These are phyloP conservation scores for Pedinophyceae sp. DNA, from an alignment of 139 green algal species.

Conservation along the genomic window DNA sequence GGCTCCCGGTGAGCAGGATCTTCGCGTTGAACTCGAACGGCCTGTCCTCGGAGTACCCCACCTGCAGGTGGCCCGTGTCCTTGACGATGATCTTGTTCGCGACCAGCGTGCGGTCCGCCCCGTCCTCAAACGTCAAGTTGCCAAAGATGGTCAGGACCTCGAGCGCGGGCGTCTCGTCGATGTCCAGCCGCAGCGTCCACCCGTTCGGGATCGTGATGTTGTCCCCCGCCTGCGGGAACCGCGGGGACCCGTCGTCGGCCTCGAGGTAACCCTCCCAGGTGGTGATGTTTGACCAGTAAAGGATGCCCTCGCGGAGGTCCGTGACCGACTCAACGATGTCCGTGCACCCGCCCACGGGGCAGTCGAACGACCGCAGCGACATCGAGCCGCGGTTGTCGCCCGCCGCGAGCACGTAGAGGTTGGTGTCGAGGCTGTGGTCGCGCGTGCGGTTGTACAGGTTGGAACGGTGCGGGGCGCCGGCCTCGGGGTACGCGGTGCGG, in stretches of 20 bases:
- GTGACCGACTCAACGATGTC: no score
- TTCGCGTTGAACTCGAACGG: background rate
- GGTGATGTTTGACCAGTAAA: no score
- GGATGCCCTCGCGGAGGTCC: no score
- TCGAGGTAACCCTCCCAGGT: no score
- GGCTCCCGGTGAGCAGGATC: background rate
- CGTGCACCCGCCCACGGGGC: background rate
- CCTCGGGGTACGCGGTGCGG: no score
- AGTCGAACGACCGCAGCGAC: background rate
- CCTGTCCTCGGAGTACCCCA: background rate
- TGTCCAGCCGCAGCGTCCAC: background rate
- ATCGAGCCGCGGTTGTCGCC: background rate
- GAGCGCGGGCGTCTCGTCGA: background rate
- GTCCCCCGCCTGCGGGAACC: no score
- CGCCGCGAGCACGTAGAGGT: background rate
- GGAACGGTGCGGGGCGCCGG: no score
- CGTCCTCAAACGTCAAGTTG: background rate
- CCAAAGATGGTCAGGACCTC: background rate
- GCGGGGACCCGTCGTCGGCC: no score
- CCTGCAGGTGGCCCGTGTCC: background rate
- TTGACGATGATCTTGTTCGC: background rate
- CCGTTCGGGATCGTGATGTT: background rate
- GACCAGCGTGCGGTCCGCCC: background rate
- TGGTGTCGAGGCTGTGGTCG: background rate
- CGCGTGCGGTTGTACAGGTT: constrained; percentile 21